A percentile compares a stretch with the other conserved stretches of the same genome.
phyloP scores from a whole-genome alignment of 2,329 filamentous ascomycete species.

The Fusarium sp. region DNA sequence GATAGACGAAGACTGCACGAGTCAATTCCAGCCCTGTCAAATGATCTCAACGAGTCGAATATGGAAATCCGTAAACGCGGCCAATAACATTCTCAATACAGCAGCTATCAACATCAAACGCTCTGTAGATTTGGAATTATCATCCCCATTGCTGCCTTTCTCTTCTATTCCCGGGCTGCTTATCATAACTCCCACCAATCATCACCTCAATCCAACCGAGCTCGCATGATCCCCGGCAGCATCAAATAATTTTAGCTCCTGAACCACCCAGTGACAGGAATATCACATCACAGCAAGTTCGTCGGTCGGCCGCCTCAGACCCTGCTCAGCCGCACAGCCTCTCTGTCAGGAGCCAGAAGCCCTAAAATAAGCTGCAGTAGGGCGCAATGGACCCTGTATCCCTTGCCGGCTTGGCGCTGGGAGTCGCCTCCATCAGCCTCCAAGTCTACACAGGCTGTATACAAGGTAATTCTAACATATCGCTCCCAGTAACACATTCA shows the following conservation, averaged over 20 bases:
- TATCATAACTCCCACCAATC: conserved; percentile 20
- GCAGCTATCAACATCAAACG: not conserved
- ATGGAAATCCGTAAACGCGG: not conserved
- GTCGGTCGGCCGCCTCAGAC: not conserved
- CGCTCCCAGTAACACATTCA: not conserved
- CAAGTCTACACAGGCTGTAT: conserved; percentile 62
- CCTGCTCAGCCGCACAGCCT: conserved; percentile 19
- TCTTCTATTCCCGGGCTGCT: not conserved
- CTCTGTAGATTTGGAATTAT: not conserved
- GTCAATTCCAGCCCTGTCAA: not conserved
- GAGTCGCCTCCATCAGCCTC: conserved; percentile 60
- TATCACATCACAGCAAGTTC: not conserved
- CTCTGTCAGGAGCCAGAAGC: not conserved
- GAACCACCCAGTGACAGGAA: not conserved
- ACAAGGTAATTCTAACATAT: conserved; percentile 51
- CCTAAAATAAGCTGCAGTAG: conserved; percentile 11
- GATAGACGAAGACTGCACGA: conserved; percentile 1
- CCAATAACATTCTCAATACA: not conserved
- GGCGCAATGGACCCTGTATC: conserved; percentile 59
- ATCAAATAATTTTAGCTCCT: conserved; percentile 4
- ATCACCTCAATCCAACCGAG: not conserved
- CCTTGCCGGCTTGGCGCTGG: conserved; percentile 56
- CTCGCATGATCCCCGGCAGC: conserved; percentile 20
- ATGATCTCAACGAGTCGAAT: not conserved
- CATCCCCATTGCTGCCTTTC: not conserved